A percentile compares a stretch with the other conserved stretches of the same genome.
Evolutionary conservation across 352 stramenopile genomes (phyloP).

Genomic region (Phytopythium chamaehyphon): DNA sequence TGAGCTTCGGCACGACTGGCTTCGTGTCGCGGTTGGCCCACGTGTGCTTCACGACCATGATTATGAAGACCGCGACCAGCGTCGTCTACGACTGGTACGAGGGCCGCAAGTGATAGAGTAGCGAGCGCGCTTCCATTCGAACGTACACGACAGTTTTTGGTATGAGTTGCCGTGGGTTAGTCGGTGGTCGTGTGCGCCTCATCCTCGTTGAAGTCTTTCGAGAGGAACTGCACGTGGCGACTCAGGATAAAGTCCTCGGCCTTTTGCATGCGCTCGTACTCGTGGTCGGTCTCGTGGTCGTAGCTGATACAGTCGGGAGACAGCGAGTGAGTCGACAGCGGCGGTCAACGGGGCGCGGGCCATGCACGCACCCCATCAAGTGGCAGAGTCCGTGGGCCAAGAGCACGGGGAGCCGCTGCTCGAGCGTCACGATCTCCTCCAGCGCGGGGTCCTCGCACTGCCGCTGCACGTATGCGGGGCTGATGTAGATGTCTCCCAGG

Average conservation of each 20-base stretch:
- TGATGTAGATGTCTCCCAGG: constrained; percentile 84
- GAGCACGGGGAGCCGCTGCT: constrained; percentile 67
- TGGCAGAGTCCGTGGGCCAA: constrained; percentile 79
- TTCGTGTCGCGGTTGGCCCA: constrained; percentile 72
- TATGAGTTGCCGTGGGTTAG: neutral
- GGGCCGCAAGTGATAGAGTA: constrained; percentile 12
- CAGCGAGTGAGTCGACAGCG: neutral
- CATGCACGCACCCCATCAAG: constrained; percentile 61
- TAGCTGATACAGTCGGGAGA: constrained; percentile 34
- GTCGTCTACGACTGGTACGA: constrained; percentile 83
- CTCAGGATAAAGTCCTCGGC: constrained; percentile 66
- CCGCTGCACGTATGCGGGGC: constrained; percentile 65
- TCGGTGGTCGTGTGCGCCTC: neutral
- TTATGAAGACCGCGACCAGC: constrained; percentile 87
- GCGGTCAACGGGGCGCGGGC: neutral
- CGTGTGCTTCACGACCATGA: constrained; percentile 88
- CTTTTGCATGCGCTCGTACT: constrained; percentile 75
- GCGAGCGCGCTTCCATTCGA: neutral
- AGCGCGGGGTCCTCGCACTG: constrained; percentile 62
- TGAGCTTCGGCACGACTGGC: constrained; percentile 78
- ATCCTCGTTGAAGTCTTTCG: constrained; percentile 5
- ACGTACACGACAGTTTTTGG: neutral
- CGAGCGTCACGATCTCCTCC: constrained; percentile 50
- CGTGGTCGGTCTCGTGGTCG: constrained; percentile 70
- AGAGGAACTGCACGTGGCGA: constrained; percentile 47